Base-by-base conservation (phyloP, 164 flowering plant genomes). In the Vitis rotundifolia region DNA sequence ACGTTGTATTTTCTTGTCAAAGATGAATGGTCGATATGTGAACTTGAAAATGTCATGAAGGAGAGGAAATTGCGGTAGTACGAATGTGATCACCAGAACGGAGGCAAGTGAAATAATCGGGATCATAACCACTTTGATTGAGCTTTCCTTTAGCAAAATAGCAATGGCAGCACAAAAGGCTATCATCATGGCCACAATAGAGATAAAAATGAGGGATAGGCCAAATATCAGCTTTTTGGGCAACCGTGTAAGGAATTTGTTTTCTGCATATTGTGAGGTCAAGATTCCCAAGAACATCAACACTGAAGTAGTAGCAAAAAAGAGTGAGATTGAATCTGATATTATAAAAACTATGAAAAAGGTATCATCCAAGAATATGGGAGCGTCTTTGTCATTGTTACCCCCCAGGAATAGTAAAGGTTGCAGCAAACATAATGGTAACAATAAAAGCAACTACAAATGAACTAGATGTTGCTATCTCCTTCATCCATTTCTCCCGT, bases 341-440 rank as follows among this genome's bases (percentile, higher is more conserved):
- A 74, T 7, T 0, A 62, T 51, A n/a, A 73, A 79, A 2, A 76
- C 5, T 51, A 55, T 44, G 57, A 73, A 76, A 2, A 10, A 0
- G 0, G n/a, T 52, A 11, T 47, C 3, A 0, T 44, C 7, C 7
- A 66, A 10, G 15, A 73, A 67, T 0, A 63, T 10, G 8, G 77
- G 77, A 5, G 57, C 0, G 49, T 72, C 71, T 0, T 44, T 52
- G 0, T 52, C 64, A 26, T 63, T 44, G 50, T 19, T 70, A 1
- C n/a, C 78, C 79, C 0, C 84, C 81, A 1, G 81, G 84, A 1
- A 73, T 48, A 0, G 73, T 71, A 31, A 75, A 70, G 3, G 73
- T 61, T 9, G 77, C 67, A 13, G 77, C 44, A 65, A 81, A 81
- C 55, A 68, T 67, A 0, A 77, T 59, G 5, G 79, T 70, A n/a